Evolutionary conservation across 805 yeast genomes (phyloP).

Genomic region (Saturnispora gosingensis): DNA sequence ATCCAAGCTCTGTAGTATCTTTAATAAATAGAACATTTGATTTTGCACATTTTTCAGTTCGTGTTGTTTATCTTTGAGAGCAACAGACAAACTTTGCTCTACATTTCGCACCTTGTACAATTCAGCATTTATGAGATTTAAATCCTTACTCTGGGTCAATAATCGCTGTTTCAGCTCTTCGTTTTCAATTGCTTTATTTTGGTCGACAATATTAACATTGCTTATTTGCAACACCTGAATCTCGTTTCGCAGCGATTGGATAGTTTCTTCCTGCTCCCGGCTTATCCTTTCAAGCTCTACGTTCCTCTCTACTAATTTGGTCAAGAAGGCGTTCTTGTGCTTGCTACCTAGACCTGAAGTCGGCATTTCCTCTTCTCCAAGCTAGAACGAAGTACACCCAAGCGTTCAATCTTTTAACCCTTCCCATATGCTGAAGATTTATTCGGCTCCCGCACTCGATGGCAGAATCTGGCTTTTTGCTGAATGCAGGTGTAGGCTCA

Average conservation of each 20-base stretch:
- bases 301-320: neutral
- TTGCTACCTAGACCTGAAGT: neutral
- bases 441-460: neutral
- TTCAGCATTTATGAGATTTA: neutral
- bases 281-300: neutral
- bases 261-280: neutral
- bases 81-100: neutral
- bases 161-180: neutral
- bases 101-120: neutral
- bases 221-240: neutral
- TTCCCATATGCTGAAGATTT: neutral
- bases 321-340: neutral
- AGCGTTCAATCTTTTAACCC: neutral
- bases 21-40: slow-evolving; percentile 3
- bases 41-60: slow-evolving; percentile 3
- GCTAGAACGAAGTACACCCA: neutral
- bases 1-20: neutral
- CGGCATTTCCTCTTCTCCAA: neutral
- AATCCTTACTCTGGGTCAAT: neutral
- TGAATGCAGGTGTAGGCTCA: neutral
- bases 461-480: neutral
- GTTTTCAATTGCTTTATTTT: neutral
- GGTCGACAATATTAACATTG: neutral
- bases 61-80: neutral
- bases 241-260: neutral